Evolutionary conservation across 176 grass and related monocot genomes (phyloP).

Genomic region (Hordeum marinum): DNA sequence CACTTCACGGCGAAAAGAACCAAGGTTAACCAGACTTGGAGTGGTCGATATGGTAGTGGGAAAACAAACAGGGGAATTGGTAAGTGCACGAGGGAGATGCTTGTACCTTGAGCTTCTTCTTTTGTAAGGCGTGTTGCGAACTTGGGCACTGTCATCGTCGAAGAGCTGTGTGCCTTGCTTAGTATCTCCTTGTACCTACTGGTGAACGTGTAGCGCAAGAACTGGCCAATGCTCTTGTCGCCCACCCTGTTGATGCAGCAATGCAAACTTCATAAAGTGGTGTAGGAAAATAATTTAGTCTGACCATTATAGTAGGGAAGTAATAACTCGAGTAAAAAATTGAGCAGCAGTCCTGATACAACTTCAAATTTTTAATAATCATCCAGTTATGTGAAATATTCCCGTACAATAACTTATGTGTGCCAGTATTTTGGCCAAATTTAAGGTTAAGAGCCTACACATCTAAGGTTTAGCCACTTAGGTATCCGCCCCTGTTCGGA

Average conservation of each 20-base stretch:
- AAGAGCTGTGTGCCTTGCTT: slow-evolving; percentile 82
- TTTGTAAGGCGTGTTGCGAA: slow-evolving; percentile 71
- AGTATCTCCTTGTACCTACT: slow-evolving; percentile 88
- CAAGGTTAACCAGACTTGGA: neutral
- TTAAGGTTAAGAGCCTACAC: neutral
- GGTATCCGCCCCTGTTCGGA: neutral
- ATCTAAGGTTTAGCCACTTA: too few species aligned
- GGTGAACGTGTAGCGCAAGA: slow-evolving; percentile 68
- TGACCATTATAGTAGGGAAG: neutral
- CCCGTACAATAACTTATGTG: too few species aligned
- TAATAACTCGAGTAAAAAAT: neutral
- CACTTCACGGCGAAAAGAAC: slow-evolving; percentile 24
- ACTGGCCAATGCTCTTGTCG: slow-evolving; percentile 77
- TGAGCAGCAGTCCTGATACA: too few species aligned
- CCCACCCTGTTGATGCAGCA: slow-evolving; percentile 44
- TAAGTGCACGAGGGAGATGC: neutral
- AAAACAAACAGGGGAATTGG: neutral
- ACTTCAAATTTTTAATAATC: too few species aligned
- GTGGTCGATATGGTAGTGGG: neutral
- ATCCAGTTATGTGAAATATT: too few species aligned
- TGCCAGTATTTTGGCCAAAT: neutral
- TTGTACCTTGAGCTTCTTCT: slow-evolving; percentile 62
- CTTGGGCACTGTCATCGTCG: slow-evolving; percentile 50
- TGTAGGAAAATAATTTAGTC: neutral
- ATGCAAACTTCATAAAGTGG: neutral